phyloP scores from a whole-genome alignment of 2,329 filamentous ascomycete genomes.

The Mollisiaceae sp. region DNA sequence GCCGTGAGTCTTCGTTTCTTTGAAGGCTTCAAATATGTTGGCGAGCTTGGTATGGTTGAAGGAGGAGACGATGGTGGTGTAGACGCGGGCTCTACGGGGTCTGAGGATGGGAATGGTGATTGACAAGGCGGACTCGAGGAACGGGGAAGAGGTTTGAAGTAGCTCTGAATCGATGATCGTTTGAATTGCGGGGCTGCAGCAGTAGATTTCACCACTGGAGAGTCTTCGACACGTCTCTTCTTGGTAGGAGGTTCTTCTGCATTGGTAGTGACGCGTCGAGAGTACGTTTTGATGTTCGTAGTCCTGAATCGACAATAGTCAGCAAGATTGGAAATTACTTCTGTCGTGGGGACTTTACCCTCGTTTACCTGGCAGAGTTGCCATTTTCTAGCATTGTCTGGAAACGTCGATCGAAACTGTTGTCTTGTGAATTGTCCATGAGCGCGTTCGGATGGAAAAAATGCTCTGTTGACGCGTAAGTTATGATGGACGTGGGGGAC shows the following conservation, averaged over 20 bases:
- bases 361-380: background rate
- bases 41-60: slow-evolving; percentile 23
- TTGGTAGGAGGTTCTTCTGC: slow-evolving; percentile 26
- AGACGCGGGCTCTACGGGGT: slow-evolving; percentile 24
- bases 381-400: background rate
- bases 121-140: slow-evolving; percentile 28
- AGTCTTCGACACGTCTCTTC: slow-evolving; percentile 29
- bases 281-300: slow-evolving; percentile 35
- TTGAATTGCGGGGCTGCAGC: slow-evolving; percentile 24
- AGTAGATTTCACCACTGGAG: slow-evolving; percentile 1
- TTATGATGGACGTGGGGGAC: background rate
- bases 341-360: background rate
- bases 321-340: background rate
- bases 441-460: background rate
- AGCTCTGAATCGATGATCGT: slow-evolving; percentile 35
- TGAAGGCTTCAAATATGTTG: slow-evolving; percentile 3
- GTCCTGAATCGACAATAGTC: slow-evolving; percentile 21
- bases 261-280: slow-evolving; percentile 32
- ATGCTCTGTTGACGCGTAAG: slow-evolving; percentile 1
- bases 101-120: slow-evolving; percentile 18
- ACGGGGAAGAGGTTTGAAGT: slow-evolving; percentile 34
- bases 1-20: slow-evolving; percentile 33
- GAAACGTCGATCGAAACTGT: background rate
- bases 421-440: background rate
- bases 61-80: slow-evolving; percentile 25